Percentiles rank a stretch among this genome's conserved stretches.
Evolutionary conservation across 2,329 filamentous ascomycete species (phyloP).

Genomic region (Colletotrichum chrysophilum): DNA sequence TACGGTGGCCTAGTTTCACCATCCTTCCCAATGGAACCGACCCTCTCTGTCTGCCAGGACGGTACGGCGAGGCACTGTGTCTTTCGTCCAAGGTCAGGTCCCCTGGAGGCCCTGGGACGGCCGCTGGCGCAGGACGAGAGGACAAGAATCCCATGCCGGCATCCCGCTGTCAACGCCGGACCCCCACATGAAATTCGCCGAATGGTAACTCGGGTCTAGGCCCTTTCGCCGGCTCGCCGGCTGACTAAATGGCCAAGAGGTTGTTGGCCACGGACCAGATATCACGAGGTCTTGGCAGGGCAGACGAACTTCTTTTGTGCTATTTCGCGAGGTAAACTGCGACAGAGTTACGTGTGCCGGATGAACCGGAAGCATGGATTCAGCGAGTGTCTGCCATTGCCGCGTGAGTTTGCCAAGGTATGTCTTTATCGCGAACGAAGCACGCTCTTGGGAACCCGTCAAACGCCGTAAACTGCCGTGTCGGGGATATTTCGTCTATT

Average conservation of each 20-base stretch:
- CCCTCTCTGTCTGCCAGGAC: neutral
- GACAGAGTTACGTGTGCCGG: neutral
- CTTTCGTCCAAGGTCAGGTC: neutral
- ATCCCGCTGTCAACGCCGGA: constrained; percentile 6
- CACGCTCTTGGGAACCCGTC: neutral
- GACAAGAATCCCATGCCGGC: neutral
- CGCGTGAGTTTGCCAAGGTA: neutral
- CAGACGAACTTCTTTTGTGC: neutral
- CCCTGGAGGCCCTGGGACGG: neutral
- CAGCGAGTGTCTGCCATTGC: neutral
- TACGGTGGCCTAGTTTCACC: neutral
- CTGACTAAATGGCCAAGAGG: neutral
- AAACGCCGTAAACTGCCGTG: neutral
- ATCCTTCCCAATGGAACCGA: neutral
- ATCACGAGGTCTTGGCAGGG: neutral
- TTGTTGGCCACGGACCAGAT: neutral
- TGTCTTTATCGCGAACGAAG: neutral
- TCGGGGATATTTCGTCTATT: neutral
- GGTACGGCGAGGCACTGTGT: neutral
- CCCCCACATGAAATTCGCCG: neutral
- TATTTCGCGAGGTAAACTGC: neutral
- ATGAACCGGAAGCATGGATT: neutral
- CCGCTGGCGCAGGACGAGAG: neutral
- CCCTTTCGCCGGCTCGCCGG: neutral
- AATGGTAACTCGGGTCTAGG: neutral